These are phyloP conservation scores for Hypoxylon crocopeplum DNA, from an alignment of 495 filamentous ascomycete species.

Conservation along the genomic window DNA sequence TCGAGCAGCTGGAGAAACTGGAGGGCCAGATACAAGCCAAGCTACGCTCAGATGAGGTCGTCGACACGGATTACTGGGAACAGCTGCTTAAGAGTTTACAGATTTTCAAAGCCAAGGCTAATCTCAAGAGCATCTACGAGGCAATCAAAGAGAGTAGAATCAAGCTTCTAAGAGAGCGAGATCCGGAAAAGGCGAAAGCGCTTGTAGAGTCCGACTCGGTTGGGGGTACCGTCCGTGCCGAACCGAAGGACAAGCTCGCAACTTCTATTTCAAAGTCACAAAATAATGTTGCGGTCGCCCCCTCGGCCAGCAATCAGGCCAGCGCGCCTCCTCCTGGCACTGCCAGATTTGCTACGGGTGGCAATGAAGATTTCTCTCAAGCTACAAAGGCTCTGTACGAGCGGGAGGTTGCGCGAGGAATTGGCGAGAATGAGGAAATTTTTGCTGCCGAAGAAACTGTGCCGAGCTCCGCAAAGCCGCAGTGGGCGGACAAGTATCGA, in stretches of 20 bases:
- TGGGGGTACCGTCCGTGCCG: slow-evolving; percentile 20
- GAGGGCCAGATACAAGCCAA: slow-evolving; percentile 86
- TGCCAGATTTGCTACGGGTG: slow-evolving; percentile 75
- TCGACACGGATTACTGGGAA: slow-evolving; percentile 98
- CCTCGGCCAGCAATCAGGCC: slow-evolving; percentile 24
- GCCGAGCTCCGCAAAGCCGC: slow-evolving; percentile 64
- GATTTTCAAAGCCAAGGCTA: slow-evolving; percentile 91
- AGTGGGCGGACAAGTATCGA: slow-evolving; percentile 89
- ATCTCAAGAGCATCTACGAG: slow-evolving; percentile 80
- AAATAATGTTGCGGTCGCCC: not conserved
- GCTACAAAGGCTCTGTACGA: slow-evolving; percentile 92
- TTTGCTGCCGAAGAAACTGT: slow-evolving; percentile 91
- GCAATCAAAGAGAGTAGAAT: slow-evolving; percentile 78
- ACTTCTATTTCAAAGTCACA: slow-evolving; percentile 27
- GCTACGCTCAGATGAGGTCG: slow-evolving; percentile 84
- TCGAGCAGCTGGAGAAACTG: slow-evolving; percentile 80
- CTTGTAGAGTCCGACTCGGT: slow-evolving; percentile 45
- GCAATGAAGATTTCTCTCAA: slow-evolving; percentile 87
- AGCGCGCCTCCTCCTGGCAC: slow-evolving; percentile 63
- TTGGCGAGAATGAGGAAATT: slow-evolving; percentile 94
- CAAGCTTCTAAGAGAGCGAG: slow-evolving; percentile 68
- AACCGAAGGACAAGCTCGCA: slow-evolving; percentile 32
- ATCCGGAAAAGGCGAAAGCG: slow-evolving; percentile 71
- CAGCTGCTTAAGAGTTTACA: slow-evolving; percentile 83
- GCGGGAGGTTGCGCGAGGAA: slow-evolving; percentile 88